Base-by-base conservation (phyloP, 192 early-diverging fungal species). In the Umbelopsis sp. region DNA sequence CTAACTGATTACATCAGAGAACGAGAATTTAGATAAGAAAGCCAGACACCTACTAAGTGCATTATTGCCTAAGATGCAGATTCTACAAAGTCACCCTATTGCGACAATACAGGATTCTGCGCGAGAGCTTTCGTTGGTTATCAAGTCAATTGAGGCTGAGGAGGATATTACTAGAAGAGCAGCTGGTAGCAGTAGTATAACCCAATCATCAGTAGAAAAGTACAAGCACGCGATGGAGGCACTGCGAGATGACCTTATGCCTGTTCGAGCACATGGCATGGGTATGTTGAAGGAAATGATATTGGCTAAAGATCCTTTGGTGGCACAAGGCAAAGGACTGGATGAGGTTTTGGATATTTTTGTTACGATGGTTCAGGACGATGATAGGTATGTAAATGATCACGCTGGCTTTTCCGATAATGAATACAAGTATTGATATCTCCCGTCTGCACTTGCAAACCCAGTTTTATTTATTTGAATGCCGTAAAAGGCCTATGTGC, bases 401-500 rank as follows among this genome's bases (percentile, higher is more conserved):
- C 46, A 20, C 23, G 35, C 51, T 13, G 33, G 53, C 5, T 25
- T 33, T 20, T 45, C 49, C 20, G 25, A 44, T 68, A 33, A 55
- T 71, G 21, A 49, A 37, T 20, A 37, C 33, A 7, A 47, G 33
- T 22, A 64, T 70, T 41, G 33, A 13, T 41, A 41, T 41, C 37
- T 41, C 7, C 37, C 37, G 1, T 41, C 10, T 41, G 37, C 37
- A 41, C 10, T 41, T 61, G 55, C 30, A 35, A 35, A 35, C 27
- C 33, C 71, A 93, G 93, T 72, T 98, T 92, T 74, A 89, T 97
- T 35, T 95, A 98, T 68, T 84, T 98, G 37, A 97, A 97, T 78
- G 94, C 95, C 9, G 86, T 98, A 66, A 92, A 93, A 66, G 93
- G 95, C 2, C 82, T 96, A 11, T 82, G 92, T 5, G 84, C 95